phyloP scores from a whole-genome alignment of 2,329 filamentous ascomycete species.

The Alternaria sp. region DNA sequence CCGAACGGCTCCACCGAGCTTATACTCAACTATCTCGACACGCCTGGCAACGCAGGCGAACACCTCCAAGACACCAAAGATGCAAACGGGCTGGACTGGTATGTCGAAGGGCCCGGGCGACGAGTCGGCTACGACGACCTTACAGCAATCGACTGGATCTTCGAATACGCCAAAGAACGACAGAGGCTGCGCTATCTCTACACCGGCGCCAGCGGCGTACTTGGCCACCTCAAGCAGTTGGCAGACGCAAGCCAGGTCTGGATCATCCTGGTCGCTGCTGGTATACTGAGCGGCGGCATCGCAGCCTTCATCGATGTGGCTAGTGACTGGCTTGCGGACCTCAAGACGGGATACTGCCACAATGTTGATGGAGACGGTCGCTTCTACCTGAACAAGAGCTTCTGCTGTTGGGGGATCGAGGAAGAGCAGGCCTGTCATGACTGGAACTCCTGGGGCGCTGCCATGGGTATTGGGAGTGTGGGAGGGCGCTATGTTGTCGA shows the following conservation, averaged over 20 bases:
- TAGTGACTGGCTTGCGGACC: constrained; percentile 90
- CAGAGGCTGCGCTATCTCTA: constrained; percentile 82
- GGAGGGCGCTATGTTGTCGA: constrained; percentile 81
- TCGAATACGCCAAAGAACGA: constrained; percentile 95
- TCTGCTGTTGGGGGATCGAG: constrained; percentile 88
- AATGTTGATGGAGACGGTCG: constrained; percentile 77
- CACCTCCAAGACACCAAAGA: constrained; percentile 55
- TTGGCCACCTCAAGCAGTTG: constrained; percentile 75
- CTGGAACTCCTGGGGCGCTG: constrained; percentile 85
- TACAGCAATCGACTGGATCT: constrained; percentile 99
- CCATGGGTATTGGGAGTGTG: constrained; percentile 69
- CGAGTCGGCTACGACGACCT: constrained; percentile 95
- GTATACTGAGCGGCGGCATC: constrained; percentile 80
- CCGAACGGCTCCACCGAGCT: constrained; percentile 46
- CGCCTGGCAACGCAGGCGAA: constrained; percentile 44
- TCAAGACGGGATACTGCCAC: constrained; percentile 89
- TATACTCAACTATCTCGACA: constrained; percentile 52
- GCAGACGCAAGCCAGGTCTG: constrained; percentile 90
- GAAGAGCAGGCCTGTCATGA: constrained; percentile 81
- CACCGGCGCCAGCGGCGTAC: constrained; percentile 70
- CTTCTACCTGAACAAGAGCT: constrained; percentile 89
- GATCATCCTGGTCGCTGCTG: constrained; percentile 85
- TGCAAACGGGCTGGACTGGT: constrained; percentile 72
- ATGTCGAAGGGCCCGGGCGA: constrained; percentile 84
- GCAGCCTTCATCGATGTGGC: constrained; percentile 89